These are phyloP conservation scores for Solanum virginianum DNA, from an alignment of 257 asterid species.

Conservation along the genomic window DNA sequence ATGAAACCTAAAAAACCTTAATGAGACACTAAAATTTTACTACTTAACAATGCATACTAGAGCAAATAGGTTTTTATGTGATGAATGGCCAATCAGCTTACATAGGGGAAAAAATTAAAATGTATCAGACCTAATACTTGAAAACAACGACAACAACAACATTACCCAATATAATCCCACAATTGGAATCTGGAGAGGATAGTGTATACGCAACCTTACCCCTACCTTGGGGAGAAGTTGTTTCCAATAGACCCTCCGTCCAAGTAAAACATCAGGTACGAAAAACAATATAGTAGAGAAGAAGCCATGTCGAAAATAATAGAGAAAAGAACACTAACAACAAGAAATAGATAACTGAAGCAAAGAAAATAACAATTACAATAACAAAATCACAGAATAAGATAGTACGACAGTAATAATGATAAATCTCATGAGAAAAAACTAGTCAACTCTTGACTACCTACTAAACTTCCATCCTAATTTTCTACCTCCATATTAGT, in stretches of 20 bases:
- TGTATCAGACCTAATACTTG: not conserved
- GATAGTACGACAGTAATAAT: too few relatives aligned
- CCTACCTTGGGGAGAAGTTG: not conserved
- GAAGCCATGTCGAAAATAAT: not conserved
- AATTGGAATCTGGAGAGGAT: not conserved
- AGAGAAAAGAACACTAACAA: not conserved
- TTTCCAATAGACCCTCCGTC: not conserved
- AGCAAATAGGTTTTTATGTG: not conserved
- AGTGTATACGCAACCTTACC: not conserved
- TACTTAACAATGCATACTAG: not conserved
- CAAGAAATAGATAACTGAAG: not conserved
- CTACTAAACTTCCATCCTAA: not conserved
- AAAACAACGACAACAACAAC: not conserved
- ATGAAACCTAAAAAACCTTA: not conserved
- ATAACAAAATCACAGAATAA: too few relatives aligned
- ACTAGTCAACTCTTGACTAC: not conserved
- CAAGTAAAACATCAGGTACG: too few relatives aligned
- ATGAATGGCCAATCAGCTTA: not conserved
- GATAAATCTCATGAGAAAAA: not conserved
- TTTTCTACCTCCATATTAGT: not conserved
- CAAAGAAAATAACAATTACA: not conserved
- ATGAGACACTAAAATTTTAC: not conserved
- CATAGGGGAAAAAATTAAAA: not conserved
- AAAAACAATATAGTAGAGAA: not conserved
- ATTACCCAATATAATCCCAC: not conserved